phyloP scores from a whole-genome alignment of 768 basidiomycete species.

The Panaeolus cyanescens region DNA sequence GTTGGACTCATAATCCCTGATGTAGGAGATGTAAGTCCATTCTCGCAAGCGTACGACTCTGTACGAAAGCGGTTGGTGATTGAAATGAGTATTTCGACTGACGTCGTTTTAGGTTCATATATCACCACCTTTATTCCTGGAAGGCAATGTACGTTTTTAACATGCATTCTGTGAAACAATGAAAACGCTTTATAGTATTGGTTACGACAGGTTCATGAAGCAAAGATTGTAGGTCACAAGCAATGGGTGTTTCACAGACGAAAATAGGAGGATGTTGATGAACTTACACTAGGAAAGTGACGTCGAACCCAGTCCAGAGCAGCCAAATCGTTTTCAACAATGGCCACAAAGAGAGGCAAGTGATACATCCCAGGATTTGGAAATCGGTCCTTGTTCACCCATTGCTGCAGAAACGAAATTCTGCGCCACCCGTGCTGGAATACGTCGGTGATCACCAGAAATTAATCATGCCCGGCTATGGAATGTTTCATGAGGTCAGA shows the following conservation, averaged over 20 bases:
- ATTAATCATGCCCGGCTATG: not conserved
- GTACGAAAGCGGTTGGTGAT: too few species aligned
- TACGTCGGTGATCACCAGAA: constrained; percentile 1
- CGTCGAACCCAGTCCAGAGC: not conserved
- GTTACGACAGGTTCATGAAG: not conserved
- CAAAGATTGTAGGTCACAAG: not conserved
- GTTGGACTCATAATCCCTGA: too few species aligned
- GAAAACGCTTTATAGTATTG: not conserved
- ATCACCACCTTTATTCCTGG: not conserved
- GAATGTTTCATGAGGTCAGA: not conserved
- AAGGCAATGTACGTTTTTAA: not conserved
- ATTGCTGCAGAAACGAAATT: constrained; percentile 3
- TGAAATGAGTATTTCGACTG: too few species aligned
- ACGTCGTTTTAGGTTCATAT: too few species aligned
- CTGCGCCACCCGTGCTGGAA: not conserved
- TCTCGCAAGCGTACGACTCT: too few species aligned
- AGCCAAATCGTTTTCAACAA: not conserved
- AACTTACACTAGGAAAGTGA: not conserved
- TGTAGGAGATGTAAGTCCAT: too few species aligned
- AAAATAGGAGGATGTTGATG: not conserved
- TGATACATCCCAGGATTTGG: not conserved
- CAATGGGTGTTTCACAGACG: not conserved
- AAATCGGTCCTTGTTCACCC: not conserved
- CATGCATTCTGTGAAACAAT: not conserved
- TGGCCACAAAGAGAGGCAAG: not conserved